Base-by-base conservation (phyloP, 2,329 filamentous ascomycete genomes). In the Elsinoe australis region DNA sequence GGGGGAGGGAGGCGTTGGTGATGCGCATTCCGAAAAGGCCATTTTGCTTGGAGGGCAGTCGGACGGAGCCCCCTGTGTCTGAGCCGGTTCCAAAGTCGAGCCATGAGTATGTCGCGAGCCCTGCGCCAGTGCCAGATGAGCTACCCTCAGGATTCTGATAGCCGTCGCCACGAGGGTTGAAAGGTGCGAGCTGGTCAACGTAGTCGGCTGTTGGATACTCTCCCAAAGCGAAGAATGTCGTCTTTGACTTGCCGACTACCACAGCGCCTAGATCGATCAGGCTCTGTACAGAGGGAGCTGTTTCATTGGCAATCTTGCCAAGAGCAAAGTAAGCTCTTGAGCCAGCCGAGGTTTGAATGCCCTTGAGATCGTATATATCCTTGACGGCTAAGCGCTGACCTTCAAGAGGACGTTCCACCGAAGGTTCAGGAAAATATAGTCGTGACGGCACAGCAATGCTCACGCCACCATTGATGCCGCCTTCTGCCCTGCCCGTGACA, bases 31-130 rank as follows among this genome's bases (percentile, higher is more conserved):
- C 26, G 26, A 29, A 29, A 6, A 29, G 26, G 26, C 26, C 26
- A 29, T 29, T 29, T 12, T 29, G 26, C 26, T 29, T 29, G 26
- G 26, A 29, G 7, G 26, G 26, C 6, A 29, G 26, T 7, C 26
- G 26, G 26, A 29, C 26, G 7, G 26, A 29, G 6, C 26, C 26
- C 6, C 26, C 53, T 14, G 52, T 58, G 33, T 67, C 66, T 9
- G 55, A 61, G 2, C 66, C 66, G 35, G 67, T 60, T 5, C 64
- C 61, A 21, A 58, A 61, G 50, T 69, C 67, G 5, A 69, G 58
- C 67, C 67, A 69, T 26, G 62, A 58, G 50, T 69, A 69, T 1
- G 62, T 59, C 5, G 64, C 66, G 1, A 69, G 54, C 0, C 60
- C 54, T 32, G 58, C 61, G 1, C 58, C 64, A 9, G 57, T 56